A percentile compares a stretch with the other conserved stretches of the same genome.
Evolutionary conservation across 495 filamentous ascomycete species (phyloP).

Genomic region (Hypoxylon subgilvum): DNA sequence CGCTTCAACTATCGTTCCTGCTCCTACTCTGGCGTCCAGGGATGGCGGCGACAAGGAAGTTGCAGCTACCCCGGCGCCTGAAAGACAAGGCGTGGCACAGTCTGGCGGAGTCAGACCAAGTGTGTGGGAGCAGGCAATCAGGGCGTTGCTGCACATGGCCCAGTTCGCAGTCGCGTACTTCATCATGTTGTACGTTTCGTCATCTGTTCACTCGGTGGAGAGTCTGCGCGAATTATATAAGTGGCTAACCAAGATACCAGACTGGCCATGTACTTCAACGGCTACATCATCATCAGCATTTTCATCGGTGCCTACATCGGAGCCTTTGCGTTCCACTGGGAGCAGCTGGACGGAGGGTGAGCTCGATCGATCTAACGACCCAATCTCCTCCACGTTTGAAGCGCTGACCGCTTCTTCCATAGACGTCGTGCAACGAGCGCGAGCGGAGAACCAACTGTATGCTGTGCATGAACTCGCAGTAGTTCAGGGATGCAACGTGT

Average conservation of each 20-base stretch:
- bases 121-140: conserved; percentile 61
- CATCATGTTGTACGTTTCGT: conserved; percentile 60
- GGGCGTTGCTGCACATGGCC: conserved; percentile 65
- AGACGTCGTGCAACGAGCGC: conserved; percentile 23
- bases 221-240: not conserved
- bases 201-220: not conserved
- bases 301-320: conserved; percentile 60
- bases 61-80: not conserved
- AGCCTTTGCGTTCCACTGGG: conserved; percentile 66
- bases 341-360: conserved; percentile 35
- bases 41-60: conserved; percentile 3
- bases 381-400: not conserved
- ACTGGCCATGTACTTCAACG: conserved; percentile 25
- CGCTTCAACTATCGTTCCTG: not conserved
- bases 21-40: not conserved
- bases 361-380: not conserved
- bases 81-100: not conserved
- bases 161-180: conserved; percentile 79
- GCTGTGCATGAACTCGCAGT: conserved; percentile 11
- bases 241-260: conserved; percentile 2
- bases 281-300: conserved; percentile 35
- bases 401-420: conserved; percentile 9
- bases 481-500: not conserved
- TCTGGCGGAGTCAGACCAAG: conserved; percentile 50
- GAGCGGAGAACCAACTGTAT: conserved; percentile 21